Evolutionary conservation across 2,329 filamentous ascomycete genomes (phyloP).

Genomic region (Pseudogymnoascus sp.): DNA sequence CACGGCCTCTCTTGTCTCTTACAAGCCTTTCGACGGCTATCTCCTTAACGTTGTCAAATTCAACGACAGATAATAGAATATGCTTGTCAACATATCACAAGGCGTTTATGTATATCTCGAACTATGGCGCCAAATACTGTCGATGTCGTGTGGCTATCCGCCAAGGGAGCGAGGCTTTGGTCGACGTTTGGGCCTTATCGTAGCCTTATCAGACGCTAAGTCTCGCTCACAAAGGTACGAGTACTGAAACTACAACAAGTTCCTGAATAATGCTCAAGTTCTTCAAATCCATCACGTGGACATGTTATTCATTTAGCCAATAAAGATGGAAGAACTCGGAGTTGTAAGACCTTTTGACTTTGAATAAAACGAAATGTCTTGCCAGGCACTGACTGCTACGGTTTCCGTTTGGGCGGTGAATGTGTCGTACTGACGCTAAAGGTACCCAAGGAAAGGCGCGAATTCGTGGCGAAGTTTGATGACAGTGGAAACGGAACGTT

Average conservation of each 20-base stretch:
- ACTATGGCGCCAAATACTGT: background rate
- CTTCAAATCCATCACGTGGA: background rate
- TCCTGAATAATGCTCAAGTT: background rate
- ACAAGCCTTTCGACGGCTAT: background rate
- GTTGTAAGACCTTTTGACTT: background rate
- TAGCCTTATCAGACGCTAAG: conserved; percentile 4
- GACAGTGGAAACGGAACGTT: conserved; percentile 5
- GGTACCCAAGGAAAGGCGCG: background rate
- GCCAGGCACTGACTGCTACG: background rate
- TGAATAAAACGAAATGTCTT: conserved; percentile 1
- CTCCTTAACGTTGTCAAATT: background rate
- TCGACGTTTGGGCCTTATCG: conserved; percentile 3
- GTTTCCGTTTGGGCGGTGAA: background rate
- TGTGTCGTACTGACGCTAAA: background rate
- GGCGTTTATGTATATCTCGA: background rate
- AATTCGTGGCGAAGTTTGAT: conserved; percentile 1
- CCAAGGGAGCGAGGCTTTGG: conserved; percentile 4
- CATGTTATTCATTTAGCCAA: background rate
- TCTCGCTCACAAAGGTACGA: background rate
- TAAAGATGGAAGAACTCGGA: background rate
- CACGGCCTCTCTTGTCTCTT: background rate
- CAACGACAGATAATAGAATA: background rate
- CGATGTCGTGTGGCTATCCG: conserved; percentile 4
- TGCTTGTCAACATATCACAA: background rate
- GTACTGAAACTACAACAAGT: background rate